Conservation (phyloP, 1,284 basidiomycete genomes). For the Ustilago lituana region DNA sequence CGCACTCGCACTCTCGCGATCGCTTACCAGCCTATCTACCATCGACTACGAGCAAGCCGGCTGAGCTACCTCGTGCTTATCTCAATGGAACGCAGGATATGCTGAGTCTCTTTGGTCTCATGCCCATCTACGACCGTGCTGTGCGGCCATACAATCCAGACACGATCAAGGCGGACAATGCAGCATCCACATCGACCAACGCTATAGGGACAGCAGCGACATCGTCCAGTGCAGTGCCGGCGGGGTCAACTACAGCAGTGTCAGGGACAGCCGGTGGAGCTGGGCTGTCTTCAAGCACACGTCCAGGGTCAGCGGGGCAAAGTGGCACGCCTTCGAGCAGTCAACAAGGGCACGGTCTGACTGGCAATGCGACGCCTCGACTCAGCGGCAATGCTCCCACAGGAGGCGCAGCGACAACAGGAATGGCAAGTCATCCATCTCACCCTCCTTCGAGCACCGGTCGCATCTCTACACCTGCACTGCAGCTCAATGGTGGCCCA, state of each 20-base stretch:
- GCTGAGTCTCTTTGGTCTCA: conserved; percentile 49
- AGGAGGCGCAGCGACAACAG: conserved; percentile 11
- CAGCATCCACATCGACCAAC: conserved; percentile 1
- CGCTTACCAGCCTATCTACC: conserved; percentile 33
- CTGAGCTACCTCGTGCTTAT: conserved; percentile 27
- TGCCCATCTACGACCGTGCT: conserved; percentile 56
- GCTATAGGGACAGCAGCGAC: neutral
- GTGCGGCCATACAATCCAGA: conserved; percentile 54
- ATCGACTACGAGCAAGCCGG: conserved; percentile 31
- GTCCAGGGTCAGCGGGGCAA: neutral
- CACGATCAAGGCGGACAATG: conserved; percentile 20
- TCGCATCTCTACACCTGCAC: conserved; percentile 35
- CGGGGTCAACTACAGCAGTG: neutral
- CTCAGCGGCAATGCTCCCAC: conserved; percentile 2
- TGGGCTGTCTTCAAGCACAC: neutral
- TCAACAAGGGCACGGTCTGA: neutral
- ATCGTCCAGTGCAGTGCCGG: neutral
- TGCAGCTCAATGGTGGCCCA: conserved; percentile 36
- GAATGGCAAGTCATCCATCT: conserved; percentile 11
- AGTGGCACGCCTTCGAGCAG: conserved; percentile 11
- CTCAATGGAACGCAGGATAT: conserved; percentile 60
- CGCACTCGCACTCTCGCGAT: neutral
- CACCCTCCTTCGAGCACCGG: conserved; percentile 28
- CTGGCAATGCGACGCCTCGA: conserved; percentile 13
- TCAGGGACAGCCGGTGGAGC: neutral